These are phyloP conservation scores for Persicaria tinctoria DNA, from an alignment of 148 eudicot species.

Conservation along the genomic window DNA sequence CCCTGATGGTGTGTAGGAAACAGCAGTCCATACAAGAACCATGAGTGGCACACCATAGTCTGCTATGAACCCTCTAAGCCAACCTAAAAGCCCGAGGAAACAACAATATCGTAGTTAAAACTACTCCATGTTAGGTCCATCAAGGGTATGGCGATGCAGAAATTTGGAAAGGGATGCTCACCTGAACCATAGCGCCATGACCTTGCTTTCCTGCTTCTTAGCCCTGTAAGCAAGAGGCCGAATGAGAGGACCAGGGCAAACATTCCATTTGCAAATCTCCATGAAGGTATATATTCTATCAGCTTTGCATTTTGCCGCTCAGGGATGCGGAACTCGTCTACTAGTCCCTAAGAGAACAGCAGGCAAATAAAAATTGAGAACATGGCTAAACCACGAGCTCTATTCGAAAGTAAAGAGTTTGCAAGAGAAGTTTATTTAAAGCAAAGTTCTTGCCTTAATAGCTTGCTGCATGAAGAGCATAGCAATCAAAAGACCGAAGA, in stretches of 20 bases:
- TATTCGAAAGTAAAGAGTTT: neutral
- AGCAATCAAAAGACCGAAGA: conserved; percentile 82
- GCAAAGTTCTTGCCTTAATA: conserved; percentile 39
- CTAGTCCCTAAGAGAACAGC: conserved; percentile 45
- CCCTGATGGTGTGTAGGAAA: conserved; percentile 70
- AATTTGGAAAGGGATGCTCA: conserved; percentile 11
- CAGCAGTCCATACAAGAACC: conserved; percentile 78
- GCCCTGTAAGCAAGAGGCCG: conserved; percentile 69
- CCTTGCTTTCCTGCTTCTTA: conserved; percentile 82
- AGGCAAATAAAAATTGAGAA: neutral
- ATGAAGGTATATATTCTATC: conserved; percentile 50
- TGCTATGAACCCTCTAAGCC: conserved; percentile 74
- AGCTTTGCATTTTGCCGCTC: conserved; percentile 38
- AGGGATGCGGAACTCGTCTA: conserved; percentile 77
- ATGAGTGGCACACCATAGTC: conserved; percentile 95
- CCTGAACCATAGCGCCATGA: conserved; percentile 95
- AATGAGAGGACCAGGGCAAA: conserved; percentile 87
- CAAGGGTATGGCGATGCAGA: neutral
- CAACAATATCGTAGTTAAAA: neutral
- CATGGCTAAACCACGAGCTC: neutral
- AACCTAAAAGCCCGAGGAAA: conserved; percentile 34
- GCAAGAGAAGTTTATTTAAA: neutral
- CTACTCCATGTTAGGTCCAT: neutral
- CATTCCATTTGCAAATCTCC: conserved; percentile 97
- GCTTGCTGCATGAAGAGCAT: conserved; percentile 98